Base-by-base conservation (phyloP, 371 early-diverging fungal genomes). In the Basidiobolus meristosporus region DNA sequence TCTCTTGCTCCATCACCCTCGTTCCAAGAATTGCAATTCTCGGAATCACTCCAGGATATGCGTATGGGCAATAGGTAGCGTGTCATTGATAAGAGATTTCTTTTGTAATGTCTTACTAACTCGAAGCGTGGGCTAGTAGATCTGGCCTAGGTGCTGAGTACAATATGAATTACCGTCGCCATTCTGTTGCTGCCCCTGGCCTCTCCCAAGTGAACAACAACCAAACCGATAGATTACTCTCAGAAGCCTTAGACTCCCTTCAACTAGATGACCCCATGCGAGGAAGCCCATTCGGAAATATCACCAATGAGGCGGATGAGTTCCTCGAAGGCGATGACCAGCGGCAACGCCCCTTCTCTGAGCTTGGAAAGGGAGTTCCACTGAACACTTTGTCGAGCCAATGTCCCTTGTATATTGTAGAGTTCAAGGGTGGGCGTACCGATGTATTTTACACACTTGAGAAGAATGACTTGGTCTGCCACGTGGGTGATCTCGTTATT, bases 371-470 rank as follows among this genome's bases (percentile, higher is more conserved):
- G 42, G 69, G 70, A 14, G 48, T 60, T 28, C 49, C 60, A 14
- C 43, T 68, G 31, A 56, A 58, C 19, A 57, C 63, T 15, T 39
- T 63, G n/a, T 52, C 69, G 10, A 52, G 59, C 16, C 60, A 58
- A 12, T 63, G 62, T 42, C 68, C 72, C 7, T 52, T 84, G 9
- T 82, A 78, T 48, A 66, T 77, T 36, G 77, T 86, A 6, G 82
- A 85, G 51, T 90, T 90, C 52, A 90, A 87, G 47, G 84, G 82
- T 9, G 85, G 85, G 11, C 66, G 86, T n/a, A 72, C 63, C 15
- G 87, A 87, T 46, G 63, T 70, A 36, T 86, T 74, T 53, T 83
- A 76, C 53, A 45, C 70, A 2, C 46, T 70, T 4, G 77, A 77
- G 10, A 54, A 50, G 16, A 46, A 46, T 12, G 54, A 53, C 2